Evolutionary conservation across 345 rosid species (phyloP).

Genomic region (Citrus cavaleriei): DNA sequence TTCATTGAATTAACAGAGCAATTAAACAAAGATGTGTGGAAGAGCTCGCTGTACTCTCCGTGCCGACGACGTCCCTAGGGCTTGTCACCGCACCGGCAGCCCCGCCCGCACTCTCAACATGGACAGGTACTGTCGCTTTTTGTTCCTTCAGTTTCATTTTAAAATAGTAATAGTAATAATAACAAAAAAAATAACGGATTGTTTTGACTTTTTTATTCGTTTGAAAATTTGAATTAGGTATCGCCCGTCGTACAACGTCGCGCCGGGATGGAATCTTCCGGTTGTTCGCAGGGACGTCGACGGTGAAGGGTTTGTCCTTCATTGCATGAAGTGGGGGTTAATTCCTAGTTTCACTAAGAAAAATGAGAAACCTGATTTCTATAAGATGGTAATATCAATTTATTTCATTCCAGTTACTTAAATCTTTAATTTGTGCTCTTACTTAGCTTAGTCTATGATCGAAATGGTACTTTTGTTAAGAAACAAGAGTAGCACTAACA

Average conservation of each 20-base stretch:
- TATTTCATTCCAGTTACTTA: neutral
- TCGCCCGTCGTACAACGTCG: constrained; percentile 70
- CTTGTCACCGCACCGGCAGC: constrained; percentile 48
- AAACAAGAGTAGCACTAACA: neutral
- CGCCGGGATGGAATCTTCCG: constrained; percentile 71
- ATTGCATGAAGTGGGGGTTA: constrained; percentile 92
- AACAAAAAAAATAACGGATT: neutral
- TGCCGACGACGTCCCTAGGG: constrained; percentile 60
- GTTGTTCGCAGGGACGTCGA: constrained; percentile 57
- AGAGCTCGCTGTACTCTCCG: constrained; percentile 78
- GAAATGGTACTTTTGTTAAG: neutral
- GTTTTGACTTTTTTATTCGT: neutral
- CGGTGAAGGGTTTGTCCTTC: constrained; percentile 47
- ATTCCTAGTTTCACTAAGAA: constrained; percentile 77
- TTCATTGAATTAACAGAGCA: neutral
- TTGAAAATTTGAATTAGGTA: constrained; percentile 37
- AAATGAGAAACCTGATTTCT: constrained; percentile 78
- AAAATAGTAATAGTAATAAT: no score
- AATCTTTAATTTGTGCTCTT: neutral
- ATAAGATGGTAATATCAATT: constrained; percentile 54
- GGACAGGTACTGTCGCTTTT: constrained; percentile 41
- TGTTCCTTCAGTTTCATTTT: neutral
- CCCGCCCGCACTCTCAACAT: constrained; percentile 41
- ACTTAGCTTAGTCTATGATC: neutral
- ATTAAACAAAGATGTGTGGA: constrained; percentile 56